These are phyloP conservation scores for Sordariomycetes sp. DNA, from an alignment of 2,329 filamentous ascomycete species.

Conservation along the genomic window DNA sequence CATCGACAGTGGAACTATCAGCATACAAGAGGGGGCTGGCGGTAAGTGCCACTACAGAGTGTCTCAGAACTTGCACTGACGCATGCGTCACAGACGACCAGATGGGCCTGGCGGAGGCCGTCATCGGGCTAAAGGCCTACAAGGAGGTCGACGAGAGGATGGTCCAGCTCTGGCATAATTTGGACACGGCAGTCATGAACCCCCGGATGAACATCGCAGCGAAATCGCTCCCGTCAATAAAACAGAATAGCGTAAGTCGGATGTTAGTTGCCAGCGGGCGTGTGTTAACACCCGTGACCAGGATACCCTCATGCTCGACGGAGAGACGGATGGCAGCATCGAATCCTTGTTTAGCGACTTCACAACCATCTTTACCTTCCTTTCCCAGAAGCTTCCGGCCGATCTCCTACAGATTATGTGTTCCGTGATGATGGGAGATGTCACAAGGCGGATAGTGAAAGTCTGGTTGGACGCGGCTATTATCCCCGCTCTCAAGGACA, in stretches of 20 bases:
- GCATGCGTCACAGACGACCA: slow-evolving; percentile 24
- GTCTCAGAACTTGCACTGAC: not conserved
- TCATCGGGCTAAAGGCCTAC: slow-evolving; percentile 42
- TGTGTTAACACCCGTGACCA: slow-evolving; percentile 10
- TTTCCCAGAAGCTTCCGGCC: slow-evolving; percentile 35
- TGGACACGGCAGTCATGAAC: slow-evolving; percentile 46
- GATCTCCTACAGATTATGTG: slow-evolving; percentile 50
- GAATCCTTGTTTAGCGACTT: slow-evolving; percentile 41
- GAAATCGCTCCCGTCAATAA: slow-evolving; percentile 22
- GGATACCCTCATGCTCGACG: slow-evolving; percentile 28
- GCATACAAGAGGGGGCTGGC: not conserved
- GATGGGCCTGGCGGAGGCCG: slow-evolving; percentile 38
- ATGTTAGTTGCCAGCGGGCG: slow-evolving; percentile 7
- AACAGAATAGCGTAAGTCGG: slow-evolving; percentile 22
- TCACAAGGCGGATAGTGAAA: slow-evolving; percentile 55
- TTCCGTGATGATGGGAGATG: slow-evolving; percentile 52
- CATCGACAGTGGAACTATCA: slow-evolving; percentile 35
- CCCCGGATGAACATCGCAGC: slow-evolving; percentile 39
- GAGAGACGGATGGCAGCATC: slow-evolving; percentile 28
- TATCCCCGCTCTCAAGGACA: slow-evolving; percentile 58
- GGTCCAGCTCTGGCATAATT: slow-evolving; percentile 44
- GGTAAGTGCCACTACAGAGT: not conserved
- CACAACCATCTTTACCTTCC: slow-evolving; percentile 33
- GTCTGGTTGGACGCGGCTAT: slow-evolving; percentile 67
- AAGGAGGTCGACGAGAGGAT: slow-evolving; percentile 49